A percentile compares a stretch with the other conserved stretches of the same genome.
Evolutionary conservation across 202 grass and related monocot species (phyloP).

Genomic region (Bolboschoenoplectus hybrid): DNA sequence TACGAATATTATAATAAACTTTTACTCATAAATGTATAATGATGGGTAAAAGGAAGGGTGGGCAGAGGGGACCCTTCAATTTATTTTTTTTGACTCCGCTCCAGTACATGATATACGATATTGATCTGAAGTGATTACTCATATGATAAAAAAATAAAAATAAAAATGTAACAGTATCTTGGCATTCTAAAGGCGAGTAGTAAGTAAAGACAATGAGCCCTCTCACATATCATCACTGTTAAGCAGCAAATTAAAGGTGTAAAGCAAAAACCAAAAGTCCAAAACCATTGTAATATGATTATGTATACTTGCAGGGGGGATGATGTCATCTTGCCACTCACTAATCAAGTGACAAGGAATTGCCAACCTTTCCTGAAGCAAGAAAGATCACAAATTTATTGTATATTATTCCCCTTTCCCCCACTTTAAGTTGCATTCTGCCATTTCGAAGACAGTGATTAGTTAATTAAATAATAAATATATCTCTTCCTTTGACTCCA

Average conservation of each 20-base stretch:
- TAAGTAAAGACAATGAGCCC: background rate
- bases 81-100: background rate
- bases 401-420: constrained; percentile 13
- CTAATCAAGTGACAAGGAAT: constrained; percentile 2
- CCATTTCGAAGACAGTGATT: constrained; percentile 34
- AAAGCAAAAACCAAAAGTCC: background rate
- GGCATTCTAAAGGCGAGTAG: background rate
- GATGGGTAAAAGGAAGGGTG: background rate
- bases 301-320: background rate
- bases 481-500: constrained; percentile 14
- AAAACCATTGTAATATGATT: background rate
- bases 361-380: constrained; percentile 31
- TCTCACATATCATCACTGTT: background rate
- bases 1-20: background rate
- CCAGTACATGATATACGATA: background rate
- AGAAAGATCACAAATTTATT: constrained; percentile 27
- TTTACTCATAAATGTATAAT: background rate
- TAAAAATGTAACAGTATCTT: background rate
- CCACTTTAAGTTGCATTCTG: constrained; percentile 18
- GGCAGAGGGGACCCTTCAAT: background rate
- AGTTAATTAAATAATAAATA: background rate
- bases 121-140: background rate
- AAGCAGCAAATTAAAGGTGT: background rate
- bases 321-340: background rate
- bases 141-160: background rate